Conservation (phyloP, 495 filamentous ascomycete genomes). For the Lasiosphaeris hirsuta region DNA sequence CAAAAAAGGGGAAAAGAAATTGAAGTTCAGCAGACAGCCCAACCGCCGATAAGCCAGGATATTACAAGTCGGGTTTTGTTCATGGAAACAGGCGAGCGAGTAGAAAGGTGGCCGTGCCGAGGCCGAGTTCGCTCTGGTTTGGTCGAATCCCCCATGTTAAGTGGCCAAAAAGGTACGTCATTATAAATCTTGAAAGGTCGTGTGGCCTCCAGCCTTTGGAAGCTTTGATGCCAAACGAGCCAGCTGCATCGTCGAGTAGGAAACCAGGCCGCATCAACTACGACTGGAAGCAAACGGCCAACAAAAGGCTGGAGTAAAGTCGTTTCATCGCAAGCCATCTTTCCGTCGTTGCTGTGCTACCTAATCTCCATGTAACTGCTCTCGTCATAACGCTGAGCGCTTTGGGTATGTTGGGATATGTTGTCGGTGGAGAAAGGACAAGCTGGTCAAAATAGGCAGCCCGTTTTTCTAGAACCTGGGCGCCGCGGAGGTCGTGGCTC, state of each 20-base stretch:
- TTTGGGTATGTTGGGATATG: background rate
- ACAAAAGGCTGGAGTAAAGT: background rate
- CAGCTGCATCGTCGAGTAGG: too few species aligned
- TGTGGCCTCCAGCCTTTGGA: too few species aligned
- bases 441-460: background rate
- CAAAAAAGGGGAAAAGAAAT: background rate
- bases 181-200: too few species aligned
- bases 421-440: background rate
- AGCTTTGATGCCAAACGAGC: too few species aligned
- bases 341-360: background rate
- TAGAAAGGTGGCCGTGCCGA: background rate
- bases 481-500: constrained; percentile 18
- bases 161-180: too few species aligned
- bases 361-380: too few species aligned
- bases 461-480: constrained; percentile 29
- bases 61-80: background rate
- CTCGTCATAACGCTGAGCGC: too few species aligned
- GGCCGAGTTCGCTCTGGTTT: too few species aligned
- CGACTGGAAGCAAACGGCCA: too few species aligned
- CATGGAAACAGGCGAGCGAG: background rate
- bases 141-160: too few species aligned
- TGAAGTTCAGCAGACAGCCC: background rate
- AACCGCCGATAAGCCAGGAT: background rate
- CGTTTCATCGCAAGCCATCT: background rate
- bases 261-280: too few species aligned